Evolutionary conservation across 2,329 filamentous ascomycete genomes (phyloP), one percentile per base, ranked within the genome.

Genomic region (Ascochyta rabiei): DNA sequence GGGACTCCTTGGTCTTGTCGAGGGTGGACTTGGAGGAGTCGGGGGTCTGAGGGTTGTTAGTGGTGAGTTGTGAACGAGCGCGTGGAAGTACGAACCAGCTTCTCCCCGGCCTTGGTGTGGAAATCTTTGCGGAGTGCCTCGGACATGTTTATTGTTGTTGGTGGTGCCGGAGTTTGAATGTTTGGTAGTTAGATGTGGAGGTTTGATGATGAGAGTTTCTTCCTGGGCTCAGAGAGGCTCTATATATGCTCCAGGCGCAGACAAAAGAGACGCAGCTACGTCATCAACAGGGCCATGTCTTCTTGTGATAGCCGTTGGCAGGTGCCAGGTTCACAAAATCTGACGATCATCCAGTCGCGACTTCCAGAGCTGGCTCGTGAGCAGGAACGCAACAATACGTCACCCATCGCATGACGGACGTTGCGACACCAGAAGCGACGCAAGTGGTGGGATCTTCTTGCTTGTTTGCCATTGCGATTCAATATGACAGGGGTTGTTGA

Each of bases 111-210:
- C 82, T 86, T 82, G 76, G 77, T 70, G 63, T 74, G 68, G 75
- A 85, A 81, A 75, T 85, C 83, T 77, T 87, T 87, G 82, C 85
- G 84, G 69, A 79, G 80, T 66, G 75, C 48, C 76, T 87, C 85
- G 80, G 85, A 83, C 84, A 86, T 86, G 72, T 64, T 83, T 75
- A 66, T 70, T 58, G 52, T 54, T 66, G 53, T 53, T 61, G 21
- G 21, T 23, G 21, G 21, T 64, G 58, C 44, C 70, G 59, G 61
- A 56, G 31, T 60, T 66, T 59, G 49, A 47, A 54, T 8, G 15
- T 38, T 38, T 24, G 62, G 59, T 56, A 60, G 54, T 64, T 49
- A 40, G 50, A 51, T 60, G 52, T 64, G 55, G 52, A 53, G 52
- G 51, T 59, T 47, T 66, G 60, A 54, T 68, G 61, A 31, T 31